Evolutionary conservation across 176 grass and related monocot species (phyloP), one percentile per base, ranked within the genome.

Genomic region (Rhynchospora breviuscula): DNA sequence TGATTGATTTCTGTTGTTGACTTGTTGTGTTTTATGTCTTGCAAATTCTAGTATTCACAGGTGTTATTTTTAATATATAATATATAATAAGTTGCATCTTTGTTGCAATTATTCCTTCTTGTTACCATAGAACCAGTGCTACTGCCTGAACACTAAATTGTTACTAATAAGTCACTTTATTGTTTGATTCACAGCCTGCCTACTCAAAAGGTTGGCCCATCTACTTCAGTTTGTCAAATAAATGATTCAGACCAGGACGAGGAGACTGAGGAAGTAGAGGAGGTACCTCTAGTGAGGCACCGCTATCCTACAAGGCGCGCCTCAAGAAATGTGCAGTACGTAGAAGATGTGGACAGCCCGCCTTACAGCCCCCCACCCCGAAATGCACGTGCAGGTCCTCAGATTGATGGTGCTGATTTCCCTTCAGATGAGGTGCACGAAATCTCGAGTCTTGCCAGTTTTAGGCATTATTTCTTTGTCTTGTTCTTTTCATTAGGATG

Each of bases 221-320:
- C 90, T 85, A 85, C 48, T 66, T 33, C 73, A 57, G 73, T 54
- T 78, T 23, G 12, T 78, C 73, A 78, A 19, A 18, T 25, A 53
- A 54, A 51, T 52, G 43, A 82, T 11, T 78, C 62, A 45, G 79
- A 86, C 35, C 84, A 85, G 53, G 92, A 40, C 35, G 35, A 93
- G 1, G 84, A 94, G 58, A 76, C 59, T 45, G 93, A 93, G 85
- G 89, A 96, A 83, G 85, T 68, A n/a, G 97, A 99, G 6, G 93
- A 93, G 61, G 85, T 85, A 62, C 91, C 93, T 89, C 83, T 93
- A 86, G 84, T 93, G 63, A 88, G 91, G 69, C 85, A 84, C 72
- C 86, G 49, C 46, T 87, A 82, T 66, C 80, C 80, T 18, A 82
- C 85, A 67, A 90, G 89, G 52, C 63, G 59, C 46, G 76, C 83